Evolutionary conservation across 1,284 basidiomycete genomes (phyloP), one percentile per base, ranked within the genome.

Genomic region (Rhodotorula sp.): DNA sequence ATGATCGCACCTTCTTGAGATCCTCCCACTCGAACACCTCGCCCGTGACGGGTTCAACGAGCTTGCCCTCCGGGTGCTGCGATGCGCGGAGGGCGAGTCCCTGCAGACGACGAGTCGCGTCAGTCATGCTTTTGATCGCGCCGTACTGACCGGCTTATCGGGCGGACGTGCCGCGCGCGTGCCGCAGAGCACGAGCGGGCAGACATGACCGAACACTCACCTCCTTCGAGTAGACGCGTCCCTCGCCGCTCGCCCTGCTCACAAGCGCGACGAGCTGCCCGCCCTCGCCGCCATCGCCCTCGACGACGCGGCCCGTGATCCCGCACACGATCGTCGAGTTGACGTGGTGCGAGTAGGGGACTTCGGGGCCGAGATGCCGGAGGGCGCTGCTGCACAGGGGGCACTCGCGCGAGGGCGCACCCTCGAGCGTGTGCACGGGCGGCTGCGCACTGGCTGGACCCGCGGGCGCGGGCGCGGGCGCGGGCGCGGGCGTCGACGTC

Each of bases 241-340:
- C 96, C 74, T 92, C 88, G 94, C 86, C 1, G 92, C 66, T 57
- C n/a, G 92, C 83, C 89, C 90, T 79, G 95, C 96, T 80, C 4
- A 74, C 67, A 9, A 76, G 58, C 25, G 75, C 75, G 22, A 76
- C 73, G 17, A 76, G 41, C 63, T 67, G 67, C 2, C 73, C 75
- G 1, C 73, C 73, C 50, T 76, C 75, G 34, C 73, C 75, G 9
- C 70, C 73, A 29, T 94, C 88, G 74, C 89, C 94, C 78, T 97
- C 90, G 90, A 98, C 97, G 71, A 98, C 92, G 80, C 89, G 90
- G 36, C 96, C 95, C 68, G 86, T 92, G 76, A 97, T 86, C 56
- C 88, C 84, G 81, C 97, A 99, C 21, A 99, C 94, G 68, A 99
- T 91, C 0, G 92, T 95, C 59, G 94, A 97, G 80, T 96, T 97